Conservation (phyloP, 2,329 filamentous ascomycete genomes). For the Madurella mycetomatis region DNA sequence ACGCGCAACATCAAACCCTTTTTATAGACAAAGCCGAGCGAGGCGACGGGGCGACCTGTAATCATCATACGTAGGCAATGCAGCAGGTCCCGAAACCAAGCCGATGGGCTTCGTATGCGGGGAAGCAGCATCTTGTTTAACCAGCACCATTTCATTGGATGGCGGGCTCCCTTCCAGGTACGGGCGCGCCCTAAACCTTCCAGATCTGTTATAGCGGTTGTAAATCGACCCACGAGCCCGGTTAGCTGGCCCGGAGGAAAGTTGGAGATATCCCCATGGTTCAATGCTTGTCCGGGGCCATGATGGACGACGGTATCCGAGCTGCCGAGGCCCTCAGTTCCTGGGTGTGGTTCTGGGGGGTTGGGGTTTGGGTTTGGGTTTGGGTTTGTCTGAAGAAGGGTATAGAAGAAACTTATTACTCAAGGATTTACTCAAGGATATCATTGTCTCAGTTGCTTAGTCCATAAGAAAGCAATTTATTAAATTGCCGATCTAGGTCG, state of each 20-base stretch:
- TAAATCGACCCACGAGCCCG: constrained; percentile 13
- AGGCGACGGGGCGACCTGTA: constrained; percentile 5
- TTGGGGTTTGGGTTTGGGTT: no score
- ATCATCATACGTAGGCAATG: neutral
- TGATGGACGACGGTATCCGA: constrained; percentile 5
- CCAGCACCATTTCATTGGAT: constrained; percentile 21
- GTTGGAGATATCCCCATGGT: neutral
- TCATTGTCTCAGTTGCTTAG: no score
- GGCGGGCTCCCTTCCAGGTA: neutral
- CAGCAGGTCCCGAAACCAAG: neutral
- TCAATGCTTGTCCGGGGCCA: constrained; percentile 2
- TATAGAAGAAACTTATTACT: no score
- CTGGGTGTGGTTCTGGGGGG: no score
- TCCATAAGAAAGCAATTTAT: neutral
- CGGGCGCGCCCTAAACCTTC: constrained; percentile 10
- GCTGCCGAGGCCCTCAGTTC: neutral
- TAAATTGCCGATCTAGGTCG: neutral
- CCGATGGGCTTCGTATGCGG: constrained; percentile 15
- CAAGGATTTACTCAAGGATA: no score
- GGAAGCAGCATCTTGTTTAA: constrained; percentile 20
- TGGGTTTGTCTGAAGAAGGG: no score
- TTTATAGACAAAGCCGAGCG: constrained; percentile 2
- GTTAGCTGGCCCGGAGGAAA: constrained; percentile 7
- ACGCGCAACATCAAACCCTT: neutral
- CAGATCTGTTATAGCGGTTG: constrained; percentile 14